Evolutionary conservation across 2,329 filamentous ascomycete species (phyloP).

Genomic region (Fusarium mundagurra): DNA sequence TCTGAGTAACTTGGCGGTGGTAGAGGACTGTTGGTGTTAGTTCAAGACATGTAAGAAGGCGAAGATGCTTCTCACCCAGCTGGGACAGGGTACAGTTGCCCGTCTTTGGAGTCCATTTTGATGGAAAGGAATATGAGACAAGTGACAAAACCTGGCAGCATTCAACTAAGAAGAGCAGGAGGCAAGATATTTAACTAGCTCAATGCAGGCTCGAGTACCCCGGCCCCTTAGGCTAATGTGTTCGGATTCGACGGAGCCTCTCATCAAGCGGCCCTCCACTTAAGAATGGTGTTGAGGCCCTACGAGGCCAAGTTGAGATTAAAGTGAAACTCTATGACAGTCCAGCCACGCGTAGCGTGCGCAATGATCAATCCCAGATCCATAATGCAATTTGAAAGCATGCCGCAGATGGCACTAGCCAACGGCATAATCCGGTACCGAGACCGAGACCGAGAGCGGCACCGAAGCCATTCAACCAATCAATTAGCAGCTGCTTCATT

Average conservation of each 20-base stretch:
- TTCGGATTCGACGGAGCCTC: not conserved
- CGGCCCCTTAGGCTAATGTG: too few species aligned
- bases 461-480: not conserved
- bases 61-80: not conserved
- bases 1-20: not conserved
- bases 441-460: slow-evolving; percentile 1
- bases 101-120: not conserved
- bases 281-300: accelerated
- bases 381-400: not conserved
- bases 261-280: too few species aligned
- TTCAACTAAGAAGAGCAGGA: not conserved
- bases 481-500: not conserved
- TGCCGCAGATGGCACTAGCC: not conserved
- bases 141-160: not conserved
- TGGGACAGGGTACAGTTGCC: not conserved
- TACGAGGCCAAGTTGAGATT: not conserved
- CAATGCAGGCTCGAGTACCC: not conserved
- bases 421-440: not conserved
- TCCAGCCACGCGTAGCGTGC: not conserved
- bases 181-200: not conserved
- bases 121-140: too few species aligned
- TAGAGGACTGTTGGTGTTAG: not conserved
- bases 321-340: not conserved
- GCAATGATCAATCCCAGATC: not conserved
- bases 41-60: accelerated